Conservation (phyloP, 306 rosid genomes). For the Cajanus cajan region DNA sequence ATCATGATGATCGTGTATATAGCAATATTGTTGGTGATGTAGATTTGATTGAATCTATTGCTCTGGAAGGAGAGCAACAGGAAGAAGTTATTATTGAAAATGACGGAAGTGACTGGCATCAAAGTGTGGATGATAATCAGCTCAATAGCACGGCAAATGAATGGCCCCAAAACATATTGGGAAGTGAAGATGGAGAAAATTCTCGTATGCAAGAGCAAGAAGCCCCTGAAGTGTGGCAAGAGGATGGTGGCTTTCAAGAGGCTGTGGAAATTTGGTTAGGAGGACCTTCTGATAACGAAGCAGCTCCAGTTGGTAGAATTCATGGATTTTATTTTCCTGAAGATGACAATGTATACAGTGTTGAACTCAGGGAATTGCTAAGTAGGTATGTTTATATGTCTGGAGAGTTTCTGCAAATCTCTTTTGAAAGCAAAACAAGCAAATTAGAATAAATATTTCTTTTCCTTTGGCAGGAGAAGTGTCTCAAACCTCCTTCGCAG, state of each 20-base stretch:
- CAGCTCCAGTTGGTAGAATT: conserved; percentile 53
- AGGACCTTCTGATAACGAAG: conserved; percentile 65
- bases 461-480: conserved; percentile 76
- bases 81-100: conserved; percentile 48
- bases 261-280: conserved; percentile 89
- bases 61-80: conserved; percentile 48
- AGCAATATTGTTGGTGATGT: conserved; percentile 34
- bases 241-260: conserved; percentile 74
- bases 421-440: conserved; percentile 13
- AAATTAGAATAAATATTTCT: conserved; percentile 3
- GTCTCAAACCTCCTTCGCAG: conserved; percentile 94
- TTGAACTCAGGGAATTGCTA: conserved; percentile 87
- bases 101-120: conserved; percentile 55
- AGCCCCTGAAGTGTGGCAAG: conserved; percentile 71
- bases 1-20: conserved; percentile 30
- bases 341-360: conserved; percentile 73
- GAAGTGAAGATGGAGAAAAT: conserved; percentile 55
- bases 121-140: conserved; percentile 49
- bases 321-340: conserved; percentile 77
- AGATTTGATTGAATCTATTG: conserved; percentile 45
- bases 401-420: conserved; percentile 17
- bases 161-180: conserved; percentile 62
- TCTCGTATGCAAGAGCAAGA: conserved; percentile 61
- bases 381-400: conserved; percentile 57
- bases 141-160: conserved; percentile 48